Conservation (phyloP, 75 land plant genomes). For the Ceratopteris richardii region DNA sequence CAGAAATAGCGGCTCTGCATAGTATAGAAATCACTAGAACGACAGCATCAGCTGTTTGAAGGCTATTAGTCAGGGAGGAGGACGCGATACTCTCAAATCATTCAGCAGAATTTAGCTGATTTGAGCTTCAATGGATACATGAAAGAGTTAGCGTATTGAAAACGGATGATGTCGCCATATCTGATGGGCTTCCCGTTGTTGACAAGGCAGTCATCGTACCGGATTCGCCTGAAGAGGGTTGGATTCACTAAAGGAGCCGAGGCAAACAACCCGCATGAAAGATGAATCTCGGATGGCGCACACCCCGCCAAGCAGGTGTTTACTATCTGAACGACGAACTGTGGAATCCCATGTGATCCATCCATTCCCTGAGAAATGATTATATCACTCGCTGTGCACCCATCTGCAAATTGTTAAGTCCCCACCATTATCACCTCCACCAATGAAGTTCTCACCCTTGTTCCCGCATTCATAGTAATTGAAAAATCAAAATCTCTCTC, state of each 20-base stretch:
- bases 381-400: constrained; percentile 9
- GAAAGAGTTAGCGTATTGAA: constrained; percentile 30
- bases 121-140: constrained; percentile 26
- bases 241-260: constrained; percentile 26
- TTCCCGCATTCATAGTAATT: too few species aligned
- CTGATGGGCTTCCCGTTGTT: constrained; percentile 21
- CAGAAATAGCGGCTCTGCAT: too few species aligned
- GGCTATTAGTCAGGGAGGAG: too few species aligned
- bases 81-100: too few species aligned
- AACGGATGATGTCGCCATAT: constrained; percentile 22
- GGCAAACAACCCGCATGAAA: constrained; percentile 60
- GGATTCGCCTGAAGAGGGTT: constrained; percentile 22
- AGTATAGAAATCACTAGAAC: too few species aligned
- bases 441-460: too few species aligned
- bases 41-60: too few species aligned
- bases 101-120: constrained; percentile 34
- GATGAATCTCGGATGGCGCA: constrained; percentile 42
- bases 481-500: too few species aligned
- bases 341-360: constrained; percentile 52
- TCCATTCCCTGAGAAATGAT: constrained; percentile 10
- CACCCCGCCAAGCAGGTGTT: constrained; percentile 52
- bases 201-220: constrained; percentile 34
- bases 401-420: neutral
- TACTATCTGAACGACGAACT: constrained; percentile 68
- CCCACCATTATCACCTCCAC: too few species aligned